A percentile compares a stretch with the other conserved stretches of the same genome.
Conservation (phyloP, 2,329 filamentous ascomycete species). For the Fusarium robinianum region DNA sequence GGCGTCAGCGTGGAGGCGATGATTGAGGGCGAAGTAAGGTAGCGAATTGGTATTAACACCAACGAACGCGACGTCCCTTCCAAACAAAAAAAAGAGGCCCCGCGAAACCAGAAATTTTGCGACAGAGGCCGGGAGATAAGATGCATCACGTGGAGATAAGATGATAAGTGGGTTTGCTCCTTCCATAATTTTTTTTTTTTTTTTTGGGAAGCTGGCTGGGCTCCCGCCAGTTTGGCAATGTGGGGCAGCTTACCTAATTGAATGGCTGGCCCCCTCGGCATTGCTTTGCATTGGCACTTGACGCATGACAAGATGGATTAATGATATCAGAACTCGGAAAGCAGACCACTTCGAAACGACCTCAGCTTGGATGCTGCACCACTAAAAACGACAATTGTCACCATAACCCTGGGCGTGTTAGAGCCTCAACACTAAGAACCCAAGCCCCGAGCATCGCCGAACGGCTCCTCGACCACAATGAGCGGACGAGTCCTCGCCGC, state of each 20-base stretch:
- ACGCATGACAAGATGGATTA: constrained; percentile 28
- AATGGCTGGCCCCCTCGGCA: constrained; percentile 10
- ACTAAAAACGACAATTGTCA: constrained; percentile 21
- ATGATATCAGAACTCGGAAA: constrained; percentile 30
- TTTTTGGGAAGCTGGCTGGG: neutral
- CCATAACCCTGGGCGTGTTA: constrained; percentile 28
- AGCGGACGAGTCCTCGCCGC: constrained; percentile 61
- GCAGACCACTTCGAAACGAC: constrained; percentile 26
- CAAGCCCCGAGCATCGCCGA: constrained; percentile 23
- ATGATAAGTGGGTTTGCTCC: neutral
- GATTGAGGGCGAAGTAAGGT: constrained; percentile 1
- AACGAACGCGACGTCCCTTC: constrained; percentile 23
- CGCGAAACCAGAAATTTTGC: constrained; percentile 44
- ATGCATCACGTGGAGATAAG: constrained; percentile 43
- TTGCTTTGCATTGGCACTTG: constrained; percentile 20
- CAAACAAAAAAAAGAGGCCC: constrained; percentile 15
- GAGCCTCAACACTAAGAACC: constrained; percentile 29
- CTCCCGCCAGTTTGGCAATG: neutral
- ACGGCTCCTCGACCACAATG: constrained; percentile 37
- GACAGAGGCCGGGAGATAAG: constrained; percentile 36
- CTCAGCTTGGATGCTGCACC: constrained; percentile 27
- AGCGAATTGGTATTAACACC: constrained; percentile 8
- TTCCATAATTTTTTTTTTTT: neutral
- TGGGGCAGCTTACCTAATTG: constrained; percentile 28
- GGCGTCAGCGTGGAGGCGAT: constrained; percentile 15